Base-by-base conservation (phyloP, 108 stramenopile genomes). In the Nannochloropsis gaditana region DNA sequence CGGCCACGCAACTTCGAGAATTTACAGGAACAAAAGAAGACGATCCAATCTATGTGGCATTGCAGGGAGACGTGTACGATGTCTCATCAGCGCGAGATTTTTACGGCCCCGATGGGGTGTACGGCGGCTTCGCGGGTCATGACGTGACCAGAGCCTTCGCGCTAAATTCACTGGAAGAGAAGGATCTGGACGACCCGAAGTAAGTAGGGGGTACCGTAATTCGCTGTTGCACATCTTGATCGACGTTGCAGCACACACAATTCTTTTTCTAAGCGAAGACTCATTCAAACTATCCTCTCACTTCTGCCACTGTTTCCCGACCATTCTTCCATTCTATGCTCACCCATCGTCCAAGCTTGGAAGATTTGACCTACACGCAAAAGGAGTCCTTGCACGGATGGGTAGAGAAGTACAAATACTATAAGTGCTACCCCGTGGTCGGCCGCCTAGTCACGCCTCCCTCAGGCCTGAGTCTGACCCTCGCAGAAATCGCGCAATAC, bases 101-200 rank as follows among this genome's bases (percentile, higher is more conserved):
- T 87, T 99, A 99, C 85, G 97, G 97, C 31, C 94, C 95, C 6
- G 95, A 89, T 9, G 96, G 96, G 11, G 93, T 94, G 3, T 98
- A 98, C 87, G 94, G 93, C 88, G 45, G 90, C 11, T 99, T 99
- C 90, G 95, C 97, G 9, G 98, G 98, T n/a, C 93, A 94, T 80
- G 98, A 99, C 83, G 95, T 95, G 84, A 95, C 96, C 11, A 93
- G 92, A 19, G 96, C 96, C 9, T 90, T 99, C 83, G 97, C 98
- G 17, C 96, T 94, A 83, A 95, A 96, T 93, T 93, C 93, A 80
- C 95, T 99, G 87, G 96, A 96, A 43, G 91, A 93, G 9, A 91
- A 89, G 9, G 92, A 93, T 31, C 85, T 98, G 44, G 94, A 95
- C 89, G 92, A 94, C 85, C 59, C 59, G 45, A 88, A 80, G 87